Conservation (phyloP, 1,284 basidiomycete genomes). For the Sporisorium sorghi region DNA sequence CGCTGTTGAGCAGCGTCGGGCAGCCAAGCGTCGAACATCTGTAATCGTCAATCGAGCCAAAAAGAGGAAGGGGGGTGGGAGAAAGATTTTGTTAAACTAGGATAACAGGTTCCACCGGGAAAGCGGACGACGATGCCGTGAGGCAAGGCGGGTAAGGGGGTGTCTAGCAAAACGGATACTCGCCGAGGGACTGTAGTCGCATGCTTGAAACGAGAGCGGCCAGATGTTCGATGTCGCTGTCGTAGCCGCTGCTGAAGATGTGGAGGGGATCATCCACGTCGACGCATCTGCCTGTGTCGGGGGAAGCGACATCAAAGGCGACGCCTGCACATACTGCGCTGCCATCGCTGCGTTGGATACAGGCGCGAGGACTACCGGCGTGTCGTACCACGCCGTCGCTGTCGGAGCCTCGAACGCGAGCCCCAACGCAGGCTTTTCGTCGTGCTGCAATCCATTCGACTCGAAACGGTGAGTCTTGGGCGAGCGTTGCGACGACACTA, state of each 20-base stretch:
- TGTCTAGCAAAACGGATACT: constrained; percentile 33
- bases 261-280: not conserved
- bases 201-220: not conserved
- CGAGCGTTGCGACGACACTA: constrained; percentile 14
- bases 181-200: constrained; percentile 28
- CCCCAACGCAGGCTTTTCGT: not conserved
- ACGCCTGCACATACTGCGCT: not conserved
- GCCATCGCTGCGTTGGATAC: not conserved
- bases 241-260: not conserved
- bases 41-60: constrained; percentile 24
- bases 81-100: constrained; percentile 39
- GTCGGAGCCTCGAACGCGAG: not conserved
- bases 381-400: constrained; percentile 1
- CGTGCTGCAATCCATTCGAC: not conserved
- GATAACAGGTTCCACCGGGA: constrained; percentile 41
- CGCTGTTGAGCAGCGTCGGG: not conserved
- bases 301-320: not conserved
- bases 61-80: constrained; percentile 15
- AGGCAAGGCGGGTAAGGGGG: not conserved
- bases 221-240: not conserved
- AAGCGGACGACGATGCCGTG: not conserved
- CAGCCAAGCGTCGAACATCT: constrained; percentile 25
- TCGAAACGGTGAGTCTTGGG: constrained; percentile 22
- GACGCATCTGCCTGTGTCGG: not conserved
- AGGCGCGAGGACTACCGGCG: not conserved